These are phyloP conservation scores for Rosa rugosa DNA, from an alignment of 306 rosid genomes.

Conservation along the genomic window DNA sequence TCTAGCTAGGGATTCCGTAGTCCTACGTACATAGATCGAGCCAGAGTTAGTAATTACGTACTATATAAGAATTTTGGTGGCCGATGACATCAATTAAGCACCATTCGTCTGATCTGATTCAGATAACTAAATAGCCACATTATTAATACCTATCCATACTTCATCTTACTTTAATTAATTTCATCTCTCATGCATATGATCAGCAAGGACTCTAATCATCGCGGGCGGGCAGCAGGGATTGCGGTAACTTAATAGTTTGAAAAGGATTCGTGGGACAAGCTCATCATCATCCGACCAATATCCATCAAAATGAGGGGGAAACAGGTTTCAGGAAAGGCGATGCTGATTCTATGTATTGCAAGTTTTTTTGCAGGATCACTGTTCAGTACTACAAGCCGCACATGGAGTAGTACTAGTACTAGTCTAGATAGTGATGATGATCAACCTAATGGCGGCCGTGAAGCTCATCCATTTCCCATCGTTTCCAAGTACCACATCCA, in stretches of 20 bases:
- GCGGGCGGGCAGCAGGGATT: not conserved
- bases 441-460: constrained; percentile 6
- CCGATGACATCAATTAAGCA: not conserved
- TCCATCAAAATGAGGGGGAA: constrained; percentile 59
- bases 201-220: not conserved
- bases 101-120: not conserved
- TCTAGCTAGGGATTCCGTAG: not conserved
- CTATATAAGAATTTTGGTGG: not conserved
- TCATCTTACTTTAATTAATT: not conserved
- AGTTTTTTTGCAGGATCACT: constrained; percentile 78
- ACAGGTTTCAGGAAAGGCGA: constrained; percentile 49
- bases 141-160: not conserved
- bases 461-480: constrained; percentile 20
- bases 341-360: constrained; percentile 51
- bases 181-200: not conserved
- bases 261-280: not conserved
- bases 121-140: not conserved
- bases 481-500: constrained; percentile 17
- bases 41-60: not conserved
- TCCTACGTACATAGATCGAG: not conserved
- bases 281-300: not conserved
- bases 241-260: not conserved
- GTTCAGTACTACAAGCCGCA: constrained; percentile 48
- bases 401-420: constrained; percentile 34
- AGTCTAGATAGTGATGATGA: not conserved